Conservation (phyloP, 495 filamentous ascomycete genomes). For the Cladorrhinum samala region DNA sequence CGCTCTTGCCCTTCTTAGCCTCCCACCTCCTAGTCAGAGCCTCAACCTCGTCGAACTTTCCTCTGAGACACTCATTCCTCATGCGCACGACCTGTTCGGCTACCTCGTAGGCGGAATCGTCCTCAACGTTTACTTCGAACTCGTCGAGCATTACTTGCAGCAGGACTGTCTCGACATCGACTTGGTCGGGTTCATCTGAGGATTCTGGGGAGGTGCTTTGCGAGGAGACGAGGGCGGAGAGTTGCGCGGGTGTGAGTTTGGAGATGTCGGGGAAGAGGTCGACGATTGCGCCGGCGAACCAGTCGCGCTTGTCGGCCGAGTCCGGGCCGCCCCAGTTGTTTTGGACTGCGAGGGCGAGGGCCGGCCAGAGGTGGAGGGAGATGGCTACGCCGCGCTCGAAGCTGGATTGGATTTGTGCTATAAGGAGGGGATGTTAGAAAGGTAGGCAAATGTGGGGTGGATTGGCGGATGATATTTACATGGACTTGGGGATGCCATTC, state of each 20-base stretch:
- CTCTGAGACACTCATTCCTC: constrained; percentile 52
- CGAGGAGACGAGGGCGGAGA: neutral
- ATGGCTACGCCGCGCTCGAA: constrained; percentile 82
- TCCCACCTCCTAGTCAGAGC: constrained; percentile 62
- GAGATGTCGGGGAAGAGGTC: constrained; percentile 68
- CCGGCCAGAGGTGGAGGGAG: constrained; percentile 73
- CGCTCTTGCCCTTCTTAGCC: constrained; percentile 43
- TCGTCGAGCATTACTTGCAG: constrained; percentile 91
- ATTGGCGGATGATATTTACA: constrained; percentile 2
- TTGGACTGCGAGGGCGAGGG: constrained; percentile 78
- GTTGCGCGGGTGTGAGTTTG: constrained; percentile 20
- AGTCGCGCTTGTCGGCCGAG: constrained; percentile 82
- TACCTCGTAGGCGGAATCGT: constrained; percentile 72
- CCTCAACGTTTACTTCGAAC: constrained; percentile 86
- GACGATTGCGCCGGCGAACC: constrained; percentile 85
- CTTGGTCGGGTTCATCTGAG: constrained; percentile 60
- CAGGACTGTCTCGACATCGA: constrained; percentile 76
- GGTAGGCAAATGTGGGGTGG: neutral
- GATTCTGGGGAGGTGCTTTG: neutral
- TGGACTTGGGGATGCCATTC: constrained; percentile 12
- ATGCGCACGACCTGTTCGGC: constrained; percentile 66
- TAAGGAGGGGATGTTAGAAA: constrained; percentile 15
- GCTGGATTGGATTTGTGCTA: constrained; percentile 63
- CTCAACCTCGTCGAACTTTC: constrained; percentile 63
- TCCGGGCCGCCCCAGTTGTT: constrained; percentile 86